A percentile compares a stretch with the other conserved stretches of the same genome.
These are phyloP conservation scores for Tetrahymena malaccensis DNA, from an alignment of 73 alveolate species.

Conservation along the genomic window DNA sequence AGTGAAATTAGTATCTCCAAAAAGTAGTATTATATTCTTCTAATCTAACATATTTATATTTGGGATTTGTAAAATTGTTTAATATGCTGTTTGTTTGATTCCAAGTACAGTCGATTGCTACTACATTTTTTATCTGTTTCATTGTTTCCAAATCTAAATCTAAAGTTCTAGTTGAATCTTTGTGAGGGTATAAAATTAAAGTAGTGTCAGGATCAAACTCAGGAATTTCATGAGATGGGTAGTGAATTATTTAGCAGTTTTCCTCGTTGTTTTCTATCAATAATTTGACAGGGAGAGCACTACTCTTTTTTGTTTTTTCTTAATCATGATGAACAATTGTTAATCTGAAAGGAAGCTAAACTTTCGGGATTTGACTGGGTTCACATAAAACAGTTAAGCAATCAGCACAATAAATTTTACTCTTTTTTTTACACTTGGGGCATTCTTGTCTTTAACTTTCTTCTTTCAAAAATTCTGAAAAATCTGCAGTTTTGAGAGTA, in stretches of 20 bases:
- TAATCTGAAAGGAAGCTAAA: constrained; percentile 9
- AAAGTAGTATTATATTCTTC: constrained; percentile 26
- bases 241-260: not conserved
- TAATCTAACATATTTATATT: constrained; percentile 1
- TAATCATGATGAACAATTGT: constrained; percentile 20
- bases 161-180: constrained; percentile 8
- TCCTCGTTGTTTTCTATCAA: constrained; percentile 8
- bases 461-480: not conserved
- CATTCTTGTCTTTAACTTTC: constrained; percentile 12
- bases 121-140: constrained; percentile 5
- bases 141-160: constrained; percentile 3
- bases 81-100: constrained; percentile 7
- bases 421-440: constrained; percentile 11
- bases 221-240: not conserved
- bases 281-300: constrained; percentile 24
- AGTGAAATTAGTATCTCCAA: constrained; percentile 38
- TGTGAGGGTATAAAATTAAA: constrained; percentile 5
- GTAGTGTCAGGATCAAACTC: constrained; percentile 11
- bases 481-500: not conserved
- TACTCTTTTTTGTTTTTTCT: constrained; percentile 31
- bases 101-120: constrained; percentile 42
- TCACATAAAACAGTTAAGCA: constrained; percentile 1
- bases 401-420: constrained; percentile 20
- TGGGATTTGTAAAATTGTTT: not conserved
- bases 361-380: not conserved